Percentiles rank a stretch among this genome's conserved stretches.
These are phyloP conservation scores for Cicer cuneatum DNA, from an alignment of 306 rosid genomes.

Conservation along the genomic window DNA sequence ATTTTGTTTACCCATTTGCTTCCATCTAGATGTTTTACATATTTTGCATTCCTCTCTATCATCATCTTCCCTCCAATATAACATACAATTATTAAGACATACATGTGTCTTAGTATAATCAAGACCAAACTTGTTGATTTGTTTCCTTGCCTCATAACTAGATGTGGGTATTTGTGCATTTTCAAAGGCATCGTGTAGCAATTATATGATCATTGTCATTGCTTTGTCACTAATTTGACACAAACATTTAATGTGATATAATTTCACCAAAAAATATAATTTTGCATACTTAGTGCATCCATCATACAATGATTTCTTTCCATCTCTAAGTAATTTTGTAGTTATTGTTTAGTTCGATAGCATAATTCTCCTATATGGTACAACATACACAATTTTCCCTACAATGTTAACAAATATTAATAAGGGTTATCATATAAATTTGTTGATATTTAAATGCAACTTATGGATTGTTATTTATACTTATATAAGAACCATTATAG, in stretches of 20 bases:
- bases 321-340: no score
- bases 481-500: no score
- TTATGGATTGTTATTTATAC: no score
- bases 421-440: no score
- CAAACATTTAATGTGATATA: not conserved
- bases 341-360: no score
- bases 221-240: not conserved
- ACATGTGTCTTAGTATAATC: not conserved
- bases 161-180: not conserved
- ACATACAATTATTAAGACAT: not conserved
- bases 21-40: conserved; percentile 1
- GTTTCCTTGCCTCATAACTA: not conserved
- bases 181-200: conserved; percentile 10
- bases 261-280: no score
- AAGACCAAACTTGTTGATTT: not conserved
- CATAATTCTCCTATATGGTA: no score
- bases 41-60: not conserved
- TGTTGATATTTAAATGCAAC: no score
- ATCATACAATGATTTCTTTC: no score
- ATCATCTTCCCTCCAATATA: not conserved
- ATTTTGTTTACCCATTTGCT: not conserved
- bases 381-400: no score
- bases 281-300: no score
- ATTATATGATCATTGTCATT: not conserved
- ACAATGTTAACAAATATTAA: no score